Conservation (phyloP, 371 early-diverging fungal species). For the Fennellomyces sp. region DNA sequence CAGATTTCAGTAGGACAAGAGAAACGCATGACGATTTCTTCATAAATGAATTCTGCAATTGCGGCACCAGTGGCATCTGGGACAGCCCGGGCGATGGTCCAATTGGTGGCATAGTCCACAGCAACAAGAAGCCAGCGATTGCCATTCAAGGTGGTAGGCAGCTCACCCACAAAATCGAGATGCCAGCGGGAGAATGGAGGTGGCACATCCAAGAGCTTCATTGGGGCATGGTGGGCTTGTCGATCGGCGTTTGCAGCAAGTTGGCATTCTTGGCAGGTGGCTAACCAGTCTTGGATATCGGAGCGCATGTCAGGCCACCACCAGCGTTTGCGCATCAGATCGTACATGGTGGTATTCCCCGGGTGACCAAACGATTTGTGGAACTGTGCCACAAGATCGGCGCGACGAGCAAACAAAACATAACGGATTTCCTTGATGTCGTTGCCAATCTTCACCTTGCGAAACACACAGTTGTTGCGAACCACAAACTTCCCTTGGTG, state of each 20-base stretch:
- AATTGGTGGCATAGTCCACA: constrained; percentile 44
- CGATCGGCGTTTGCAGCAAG: background rate
- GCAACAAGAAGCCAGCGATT: constrained; percentile 30
- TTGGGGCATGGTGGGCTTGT: constrained; percentile 9
- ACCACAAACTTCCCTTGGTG: constrained; percentile 1
- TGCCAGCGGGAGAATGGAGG: constrained; percentile 26
- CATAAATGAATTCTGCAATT: constrained; percentile 17
- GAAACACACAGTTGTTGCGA: background rate
- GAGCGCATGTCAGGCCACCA: constrained; percentile 34
- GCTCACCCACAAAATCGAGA: constrained; percentile 29
- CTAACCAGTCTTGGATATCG: constrained; percentile 14
- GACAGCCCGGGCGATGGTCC: constrained; percentile 40
- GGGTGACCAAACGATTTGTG: constrained; percentile 28
- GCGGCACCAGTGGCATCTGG: constrained; percentile 29
- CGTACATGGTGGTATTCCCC: constrained; percentile 8
- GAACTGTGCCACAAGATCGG: constrained; percentile 15
- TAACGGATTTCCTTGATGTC: constrained; percentile 1
- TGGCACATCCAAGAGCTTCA: constrained; percentile 10
- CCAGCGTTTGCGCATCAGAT: constrained; percentile 15
- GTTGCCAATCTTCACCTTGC: background rate
- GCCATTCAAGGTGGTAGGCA: constrained; percentile 15
- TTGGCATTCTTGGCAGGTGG: constrained; percentile 27
- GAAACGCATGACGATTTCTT: constrained; percentile 34
- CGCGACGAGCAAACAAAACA: constrained; percentile 1
- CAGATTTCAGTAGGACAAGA: constrained; percentile 29